Base-by-base conservation (phyloP, 2,329 filamentous ascomycete species). In the Pseudocercospora fuligena region DNA sequence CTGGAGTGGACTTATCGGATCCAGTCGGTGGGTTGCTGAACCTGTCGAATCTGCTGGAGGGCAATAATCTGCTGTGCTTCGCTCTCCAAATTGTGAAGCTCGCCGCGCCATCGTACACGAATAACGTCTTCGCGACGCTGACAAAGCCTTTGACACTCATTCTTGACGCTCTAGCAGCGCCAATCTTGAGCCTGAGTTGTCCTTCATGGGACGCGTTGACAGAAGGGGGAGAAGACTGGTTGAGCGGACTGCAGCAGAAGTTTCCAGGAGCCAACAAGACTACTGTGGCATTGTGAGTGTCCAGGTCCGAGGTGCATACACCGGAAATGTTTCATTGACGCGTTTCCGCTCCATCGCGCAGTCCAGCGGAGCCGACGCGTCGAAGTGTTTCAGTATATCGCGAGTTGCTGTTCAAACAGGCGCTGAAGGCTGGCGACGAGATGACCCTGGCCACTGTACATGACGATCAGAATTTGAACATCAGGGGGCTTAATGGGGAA, bases 1-100 rank as follows among this genome's bases (percentile, higher is more conserved):
- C 36, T 40, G 36, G 36, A 16, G 36, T 40, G 16, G 36, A 40
- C 36, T n/a, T 40, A 6, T 40, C 36, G 16, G 36, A 40, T 6
- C 36, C 36, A 16, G 36, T 40, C 1, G 36, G 36, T 12, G 80
- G 80, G 19, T 72, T 84, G 0, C 78, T 80, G 61, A 84, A 82
- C 66, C 66, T 74, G 6, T 64, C 72, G 7, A 63, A 58, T 25
- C 49, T 66, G 40, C 60, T 66, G 16, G 31, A 66, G 43, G 59
- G 57, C 21, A 66, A 66, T 53, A 66, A 62, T 33, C 12, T 66
- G 25, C 47, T 61, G 14, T 66, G 64, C 49, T 66, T 66, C 36
- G 64, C 64, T 12, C 51, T 66, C 19, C 57, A 66, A 47, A 54
- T 78, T 11, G 69, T 78, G 62, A 77, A 77, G 67, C 75, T 74